Evolutionary conservation across 2,329 filamentous ascomycete genomes (phyloP).

Genomic region (Fusarium incarnatum): DNA sequence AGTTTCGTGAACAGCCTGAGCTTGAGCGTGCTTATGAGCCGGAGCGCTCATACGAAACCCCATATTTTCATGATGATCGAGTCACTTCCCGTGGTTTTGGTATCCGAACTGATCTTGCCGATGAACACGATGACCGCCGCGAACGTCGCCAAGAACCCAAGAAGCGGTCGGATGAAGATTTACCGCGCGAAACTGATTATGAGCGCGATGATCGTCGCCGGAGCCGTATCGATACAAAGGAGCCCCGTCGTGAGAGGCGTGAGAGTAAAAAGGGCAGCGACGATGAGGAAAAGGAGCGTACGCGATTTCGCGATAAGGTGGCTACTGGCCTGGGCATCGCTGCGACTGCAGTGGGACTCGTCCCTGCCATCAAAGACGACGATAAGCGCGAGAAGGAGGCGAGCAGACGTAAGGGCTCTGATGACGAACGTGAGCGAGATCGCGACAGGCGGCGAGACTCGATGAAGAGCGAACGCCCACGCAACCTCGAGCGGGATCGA

Average conservation of each 20-base stretch:
- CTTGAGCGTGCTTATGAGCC: slow-evolving; percentile 43
- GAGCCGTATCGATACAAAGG: slow-evolving; percentile 40
- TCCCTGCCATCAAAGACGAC: slow-evolving; percentile 53
- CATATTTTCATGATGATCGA: slow-evolving; percentile 60
- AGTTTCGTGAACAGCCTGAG: slow-evolving; percentile 57
- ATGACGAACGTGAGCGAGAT: slow-evolving; percentile 47
- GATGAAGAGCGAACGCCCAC: not conserved
- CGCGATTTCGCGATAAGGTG: slow-evolving; percentile 61
- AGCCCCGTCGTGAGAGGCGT: slow-evolving; percentile 48
- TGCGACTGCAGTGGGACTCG: slow-evolving; percentile 61
- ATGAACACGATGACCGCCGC: slow-evolving; percentile 57
- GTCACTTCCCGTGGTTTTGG: slow-evolving; percentile 64
- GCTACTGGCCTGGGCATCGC: slow-evolving; percentile 61
- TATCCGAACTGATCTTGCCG: slow-evolving; percentile 57
- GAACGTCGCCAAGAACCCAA: slow-evolving; percentile 51
- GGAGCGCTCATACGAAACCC: slow-evolving; percentile 45
- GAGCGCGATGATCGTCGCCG: slow-evolving; percentile 49
- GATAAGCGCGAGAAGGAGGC: slow-evolving; percentile 53
- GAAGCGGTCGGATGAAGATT: slow-evolving; percentile 50
- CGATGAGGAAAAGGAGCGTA: slow-evolving; percentile 56
- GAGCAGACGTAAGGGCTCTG: slow-evolving; percentile 48
- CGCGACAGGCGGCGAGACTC: slow-evolving; percentile 18
- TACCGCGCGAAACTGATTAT: slow-evolving; percentile 44
- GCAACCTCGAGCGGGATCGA: slow-evolving; percentile 29
- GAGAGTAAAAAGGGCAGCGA: slow-evolving; percentile 49